Evolutionary conservation across 768 basidiomycete genomes (phyloP).

Genomic region (Russula ochroleuca): DNA sequence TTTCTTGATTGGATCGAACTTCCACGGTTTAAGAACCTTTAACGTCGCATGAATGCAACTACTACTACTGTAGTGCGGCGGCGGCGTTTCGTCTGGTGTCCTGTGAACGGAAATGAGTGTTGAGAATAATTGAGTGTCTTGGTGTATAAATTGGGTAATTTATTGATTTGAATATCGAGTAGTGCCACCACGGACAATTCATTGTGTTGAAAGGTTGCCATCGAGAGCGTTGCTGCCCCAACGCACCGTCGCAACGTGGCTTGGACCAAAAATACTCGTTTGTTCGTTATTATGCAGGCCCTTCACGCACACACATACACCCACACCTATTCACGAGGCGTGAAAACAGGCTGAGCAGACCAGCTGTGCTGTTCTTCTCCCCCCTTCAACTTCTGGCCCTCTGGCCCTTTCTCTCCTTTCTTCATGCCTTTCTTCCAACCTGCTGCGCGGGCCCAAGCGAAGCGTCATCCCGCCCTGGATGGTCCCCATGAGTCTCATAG

Average conservation of each 20-base stretch:
- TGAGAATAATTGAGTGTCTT: no score
- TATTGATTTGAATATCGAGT: no score
- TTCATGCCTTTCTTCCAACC: slow-evolving; percentile 13
- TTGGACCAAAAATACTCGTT: not conserved
- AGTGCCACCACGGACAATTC: not conserved
- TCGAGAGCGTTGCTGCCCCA: slow-evolving; percentile 15
- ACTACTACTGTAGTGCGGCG: no score
- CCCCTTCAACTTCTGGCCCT: slow-evolving; percentile 16
- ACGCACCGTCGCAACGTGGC: slow-evolving; percentile 12
- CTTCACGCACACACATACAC: not conserved
- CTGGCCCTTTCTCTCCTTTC: slow-evolving; percentile 4
- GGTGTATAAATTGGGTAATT: no score
- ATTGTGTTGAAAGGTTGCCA: slow-evolving; percentile 14
- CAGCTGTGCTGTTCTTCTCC: not conserved
- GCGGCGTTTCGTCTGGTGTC: no score
- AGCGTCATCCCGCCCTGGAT: slow-evolving; percentile 1
- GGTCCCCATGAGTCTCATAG: not conserved
- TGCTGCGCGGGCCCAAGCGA: slow-evolving; percentile 22
- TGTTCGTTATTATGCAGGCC: not conserved
- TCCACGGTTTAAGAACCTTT: no score
- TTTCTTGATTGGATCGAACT: not conserved
- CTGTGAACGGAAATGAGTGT: not conserved
- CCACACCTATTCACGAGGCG: not conserved
- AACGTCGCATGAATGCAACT: no score
- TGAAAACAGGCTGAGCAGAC: not conserved